Base-by-base conservation (phyloP, 805 yeast genomes). In the Candida orba region DNA sequence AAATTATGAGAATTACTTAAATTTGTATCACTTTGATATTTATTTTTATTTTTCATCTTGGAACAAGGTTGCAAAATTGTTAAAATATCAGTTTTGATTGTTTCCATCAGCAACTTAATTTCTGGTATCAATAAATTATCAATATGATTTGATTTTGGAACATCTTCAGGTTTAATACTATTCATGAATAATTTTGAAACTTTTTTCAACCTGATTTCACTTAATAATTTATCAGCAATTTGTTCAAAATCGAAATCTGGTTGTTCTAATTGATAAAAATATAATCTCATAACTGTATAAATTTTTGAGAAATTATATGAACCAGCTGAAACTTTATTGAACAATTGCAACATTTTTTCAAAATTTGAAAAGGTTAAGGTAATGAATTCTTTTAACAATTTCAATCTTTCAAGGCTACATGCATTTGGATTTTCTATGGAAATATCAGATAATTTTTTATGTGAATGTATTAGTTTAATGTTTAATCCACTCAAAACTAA, bases 401-500 rank as follows among this genome's bases (percentile, higher is more conserved):
- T 34, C n/a, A 41, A 29, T n/a, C 58, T 45, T 3, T 39, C 24
- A 1, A 18, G 1, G 23, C 50, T 48, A 7, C 43, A 22, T 1
- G 32, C 22, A 9, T 46, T 41, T 4, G 48, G 43, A 6, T 22
- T 14, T 6, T 22, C 17, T 7, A 41, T 8, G 8, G 18, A 24
- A 13, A 30, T 14, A 4, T 20, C 27, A 7, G 36, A 20, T 9
- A 40, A 23, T 8, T 46, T 36, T 18, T 45, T 37, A 24, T 48
- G 49, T n/a, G 54, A 47, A 24, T 58, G 62, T 1, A 47, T 27
- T 12, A 53, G 15, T 43, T 53, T 51, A 3, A 52, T 39, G 15
- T 36, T 32, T 2, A 50, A 4, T 0, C 49, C 39, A 3, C 42
- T 34, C 8, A 49, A 32, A 24, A 50, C 41, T 17, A 56, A 18